These are phyloP conservation scores for Mycena filopes DNA, from an alignment of 768 basidiomycete species.

Conservation along the genomic window DNA sequence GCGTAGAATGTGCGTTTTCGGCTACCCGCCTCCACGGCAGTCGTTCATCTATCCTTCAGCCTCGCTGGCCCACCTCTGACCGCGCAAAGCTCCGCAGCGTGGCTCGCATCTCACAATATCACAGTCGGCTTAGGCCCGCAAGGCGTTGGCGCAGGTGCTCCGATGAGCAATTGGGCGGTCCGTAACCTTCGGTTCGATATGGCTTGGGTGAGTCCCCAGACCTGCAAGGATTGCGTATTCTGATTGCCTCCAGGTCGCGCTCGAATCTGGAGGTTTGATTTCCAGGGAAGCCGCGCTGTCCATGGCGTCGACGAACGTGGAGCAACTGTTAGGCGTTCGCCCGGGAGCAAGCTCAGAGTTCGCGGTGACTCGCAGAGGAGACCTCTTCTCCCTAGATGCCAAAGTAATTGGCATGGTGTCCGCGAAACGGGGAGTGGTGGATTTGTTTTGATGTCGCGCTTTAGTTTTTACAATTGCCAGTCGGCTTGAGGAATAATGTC, in stretches of 20 bases:
- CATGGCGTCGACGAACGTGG: slow-evolving; percentile 55
- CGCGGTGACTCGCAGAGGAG: slow-evolving; percentile 49
- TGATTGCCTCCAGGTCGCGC: slow-evolving; percentile 38
- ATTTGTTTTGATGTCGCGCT: slow-evolving; percentile 30
- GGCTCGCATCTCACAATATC: slow-evolving; percentile 71
- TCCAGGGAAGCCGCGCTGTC: slow-evolving; percentile 48
- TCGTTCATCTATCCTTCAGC: slow-evolving; percentile 34
- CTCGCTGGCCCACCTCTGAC: slow-evolving; percentile 57
- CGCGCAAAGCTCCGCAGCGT: slow-evolving; percentile 62
- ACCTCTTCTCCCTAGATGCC: slow-evolving; percentile 51
- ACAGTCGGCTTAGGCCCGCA: slow-evolving; percentile 68
- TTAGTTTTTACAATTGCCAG: too few relatives aligned
- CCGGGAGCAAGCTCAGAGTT: slow-evolving; percentile 46
- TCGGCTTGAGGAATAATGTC: too few relatives aligned
- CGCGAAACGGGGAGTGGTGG: slow-evolving; percentile 36
- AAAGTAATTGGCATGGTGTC: slow-evolving; percentile 55
- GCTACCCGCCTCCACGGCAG: too few relatives aligned
- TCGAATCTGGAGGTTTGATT: slow-evolving; percentile 44
- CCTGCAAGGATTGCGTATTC: not conserved
- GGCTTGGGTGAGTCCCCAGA: slow-evolving; percentile 70
- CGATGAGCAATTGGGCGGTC: slow-evolving; percentile 56
- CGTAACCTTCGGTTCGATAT: slow-evolving; percentile 79
- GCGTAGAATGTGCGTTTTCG: slow-evolving; percentile 60
- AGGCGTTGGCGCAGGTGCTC: not conserved
- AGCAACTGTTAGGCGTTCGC: slow-evolving; percentile 51